phyloP scores from a whole-genome alignment of 345 rosid species.

The Geranium rotundifolium region DNA sequence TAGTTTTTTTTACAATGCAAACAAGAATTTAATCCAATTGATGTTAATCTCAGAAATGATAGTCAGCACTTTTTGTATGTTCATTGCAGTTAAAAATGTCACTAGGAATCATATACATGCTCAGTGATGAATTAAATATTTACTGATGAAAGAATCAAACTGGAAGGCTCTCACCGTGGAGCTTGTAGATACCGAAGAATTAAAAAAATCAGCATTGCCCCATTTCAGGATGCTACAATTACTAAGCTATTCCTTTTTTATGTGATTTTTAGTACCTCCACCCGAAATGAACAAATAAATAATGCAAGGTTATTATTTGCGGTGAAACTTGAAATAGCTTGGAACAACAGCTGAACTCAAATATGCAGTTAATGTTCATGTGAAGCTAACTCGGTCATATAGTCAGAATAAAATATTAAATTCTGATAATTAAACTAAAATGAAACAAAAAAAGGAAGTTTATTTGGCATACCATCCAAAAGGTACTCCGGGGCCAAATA shows the following conservation, averaged over 20 bases:
- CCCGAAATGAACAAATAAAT: too few species aligned
- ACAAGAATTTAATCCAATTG: not conserved
- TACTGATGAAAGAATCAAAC: not conserved
- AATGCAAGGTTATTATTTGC: too few species aligned
- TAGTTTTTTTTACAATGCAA: not conserved
- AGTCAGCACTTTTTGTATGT: too few species aligned
- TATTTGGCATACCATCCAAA: slow-evolving; percentile 52
- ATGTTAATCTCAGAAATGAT: too few species aligned
- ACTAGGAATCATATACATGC: not conserved
- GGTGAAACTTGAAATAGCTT: not conserved
- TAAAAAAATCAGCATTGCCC: not conserved
- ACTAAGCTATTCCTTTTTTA: too few species aligned
- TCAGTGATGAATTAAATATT: not conserved
- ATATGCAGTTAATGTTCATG: not conserved
- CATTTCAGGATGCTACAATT: not conserved
- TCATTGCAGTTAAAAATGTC: not conserved
- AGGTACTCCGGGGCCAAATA: slow-evolving; percentile 95
- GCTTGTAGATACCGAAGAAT: not conserved
- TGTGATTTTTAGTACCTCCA: too few species aligned
- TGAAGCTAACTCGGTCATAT: not conserved
- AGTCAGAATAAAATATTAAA: not conserved
- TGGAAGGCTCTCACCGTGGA: not conserved
- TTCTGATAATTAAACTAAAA: not conserved
- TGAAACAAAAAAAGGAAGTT: not conserved
- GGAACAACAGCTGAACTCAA: not conserved